These are phyloP conservation scores for Globisporangium irregulare DNA, from an alignment of 352 stramenopile genomes.

Conservation along the genomic window DNA sequence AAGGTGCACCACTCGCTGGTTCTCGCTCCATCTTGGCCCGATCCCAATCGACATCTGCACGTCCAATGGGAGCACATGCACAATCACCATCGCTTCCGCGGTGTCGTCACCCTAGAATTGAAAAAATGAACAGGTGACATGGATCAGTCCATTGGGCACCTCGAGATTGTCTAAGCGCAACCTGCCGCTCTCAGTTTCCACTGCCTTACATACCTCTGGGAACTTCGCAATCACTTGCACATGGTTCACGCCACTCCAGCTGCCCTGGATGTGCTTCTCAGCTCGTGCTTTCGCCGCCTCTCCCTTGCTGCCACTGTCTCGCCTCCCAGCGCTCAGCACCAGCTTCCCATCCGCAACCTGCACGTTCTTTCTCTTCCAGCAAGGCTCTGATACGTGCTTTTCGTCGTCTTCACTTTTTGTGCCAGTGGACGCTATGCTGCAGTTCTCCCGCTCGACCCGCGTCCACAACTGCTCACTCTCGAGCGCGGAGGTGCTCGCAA, in stretches of 20 bases:
- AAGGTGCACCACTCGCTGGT: slow-evolving; percentile 25
- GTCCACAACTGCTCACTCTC: slow-evolving; percentile 17
- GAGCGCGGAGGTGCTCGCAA: slow-evolving; percentile 17
- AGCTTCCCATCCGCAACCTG: slow-evolving; percentile 13
- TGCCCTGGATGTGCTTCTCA: slow-evolving; percentile 1
- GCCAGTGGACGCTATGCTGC: slow-evolving; percentile 1
- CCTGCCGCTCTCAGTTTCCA: not conserved
- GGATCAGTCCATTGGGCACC: not conserved
- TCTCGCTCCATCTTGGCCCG: not conserved
- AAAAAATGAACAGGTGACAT: not conserved
- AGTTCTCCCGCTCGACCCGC: slow-evolving; percentile 17
- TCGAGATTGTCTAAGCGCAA: not conserved
- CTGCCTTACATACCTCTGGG: slow-evolving; percentile 6
- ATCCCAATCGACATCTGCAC: slow-evolving; percentile 31
- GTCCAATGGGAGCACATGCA: slow-evolving; percentile 22
- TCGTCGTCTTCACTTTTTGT: not conserved
- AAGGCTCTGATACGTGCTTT: not conserved
- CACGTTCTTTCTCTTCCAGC: slow-evolving; percentile 21
- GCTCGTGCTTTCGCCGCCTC: slow-evolving; percentile 9
- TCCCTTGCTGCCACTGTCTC: not conserved
- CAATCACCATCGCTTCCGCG: slow-evolving; percentile 23
- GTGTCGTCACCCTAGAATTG: slow-evolving; percentile 2
- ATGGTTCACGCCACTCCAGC: slow-evolving; percentile 12
- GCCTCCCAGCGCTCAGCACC: slow-evolving; percentile 1
- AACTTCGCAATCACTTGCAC: slow-evolving; percentile 12